Base-by-base conservation (phyloP, 2,329 filamentous ascomycete genomes). In the Apiospora phragmitis region DNA sequence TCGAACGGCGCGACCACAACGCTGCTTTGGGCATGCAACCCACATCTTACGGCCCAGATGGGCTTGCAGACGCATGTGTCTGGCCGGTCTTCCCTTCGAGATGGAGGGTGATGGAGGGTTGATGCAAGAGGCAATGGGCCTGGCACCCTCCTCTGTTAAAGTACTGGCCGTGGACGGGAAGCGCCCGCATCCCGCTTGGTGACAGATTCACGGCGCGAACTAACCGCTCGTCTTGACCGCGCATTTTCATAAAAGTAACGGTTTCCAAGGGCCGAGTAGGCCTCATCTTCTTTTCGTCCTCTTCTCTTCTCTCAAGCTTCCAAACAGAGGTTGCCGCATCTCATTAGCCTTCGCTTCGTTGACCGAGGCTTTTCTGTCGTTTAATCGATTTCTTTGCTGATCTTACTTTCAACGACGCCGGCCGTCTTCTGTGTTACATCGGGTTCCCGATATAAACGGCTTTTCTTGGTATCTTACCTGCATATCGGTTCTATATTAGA, bases 301-400 rank as follows among this genome's bases (percentile, higher is more conserved):
- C 73, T 74, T 73, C 73, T 72, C 70, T 62, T 62, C 55, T 62
- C 74, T 73, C 73, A 78, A 77, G 75, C 78, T 77, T 76, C 76
- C 75, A 76, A 76, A 47, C 74, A 75, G 75, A 75, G 78, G 78
- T 78, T 76, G 77, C 74, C 76, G 76, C 71, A 73, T 77, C 76
- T 66, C 70, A 80, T 9, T 81, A 80, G 72, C 35, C 14, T 77
- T 78, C 74, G 78, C 80, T 82, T 84, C 82, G 83, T 84, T 82
- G 83, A 84, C 75, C 83, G 83, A 83, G 77, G 82, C 80, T 77
- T 82, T 80, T 77, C 81, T 78, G 79, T 85, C 82, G 76, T 82
- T 83, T 72, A 75, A 38, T 62, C 73, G 72, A 69, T 72, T 74
- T 75, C 73, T 74, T 67, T 77, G 75, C 72, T 74, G 72, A 76